Evolutionary conservation across 371 early-diverging fungal species (phyloP), one percentile per base, ranked within the genome.

Genomic region (Lichtheimia ornata): DNA sequence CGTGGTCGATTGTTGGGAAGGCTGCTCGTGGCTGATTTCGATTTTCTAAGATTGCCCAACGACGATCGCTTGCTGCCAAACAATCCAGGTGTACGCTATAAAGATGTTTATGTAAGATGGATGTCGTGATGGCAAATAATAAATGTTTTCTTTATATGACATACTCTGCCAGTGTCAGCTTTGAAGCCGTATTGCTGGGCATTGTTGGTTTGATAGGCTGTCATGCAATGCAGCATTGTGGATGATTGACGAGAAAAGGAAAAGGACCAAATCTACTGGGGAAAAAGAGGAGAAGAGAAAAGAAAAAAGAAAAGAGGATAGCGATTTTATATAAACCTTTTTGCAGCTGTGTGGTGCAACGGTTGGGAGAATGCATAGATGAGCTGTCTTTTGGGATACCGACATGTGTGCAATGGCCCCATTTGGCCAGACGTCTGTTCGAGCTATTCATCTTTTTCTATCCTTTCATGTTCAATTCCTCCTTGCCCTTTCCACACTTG

Each of bases 1-100:
- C 56, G 45, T 22, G 41, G 58, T 14, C 20, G 28, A 22, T 25
- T 40, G 2, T 64, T 35, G 15, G 50, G 47, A 41, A 68, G 69
- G n/a, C 66, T 71, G 35, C 73, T 72, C 5, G 72, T 69, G 2
- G 71, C 72, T 22, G 76, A 76, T 63, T 76, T 76, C 2, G 76
- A 76, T 59, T 66, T 64, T 61, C 76, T 57, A 11, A 76, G 58
- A 50, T 68, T 72, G 14, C 76, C 73, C 24, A 76, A 53, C 1
- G 76, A 76, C 3, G 69, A 56, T 57, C 76, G 58, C 53, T 76
- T 72, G 13, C 63, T 59, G 1, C 61, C 62, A 27, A 74, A 56
- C 24, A 71, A 57, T 22, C 60, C 59, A 51, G 55, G 47, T 4
- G 55, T 24, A 41, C 56, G 56, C 62, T 62, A 56, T 17, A 20